Base-by-base conservation (phyloP, 1,139 yeast species). In the Yamadazyma aaseri region DNA sequence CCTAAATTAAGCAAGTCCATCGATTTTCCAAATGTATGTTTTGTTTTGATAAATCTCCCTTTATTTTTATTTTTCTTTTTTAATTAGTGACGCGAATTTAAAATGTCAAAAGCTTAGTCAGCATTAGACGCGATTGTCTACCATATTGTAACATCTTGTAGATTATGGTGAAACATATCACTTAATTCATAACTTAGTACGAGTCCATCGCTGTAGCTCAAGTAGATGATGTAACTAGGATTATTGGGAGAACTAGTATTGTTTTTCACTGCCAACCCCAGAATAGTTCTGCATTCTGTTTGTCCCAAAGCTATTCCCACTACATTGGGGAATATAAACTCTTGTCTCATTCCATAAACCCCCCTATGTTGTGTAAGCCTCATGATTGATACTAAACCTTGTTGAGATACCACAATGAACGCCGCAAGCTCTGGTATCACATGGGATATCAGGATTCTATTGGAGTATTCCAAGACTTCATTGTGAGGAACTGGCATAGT, bases 281-380 rank as follows among this genome's bases (percentile, higher is more conserved):
- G 49, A 4, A 66, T 61, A 1, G 69, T 58, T 28, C 69, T 43
- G 33, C 50, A 54, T 0, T 65, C 66, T 30, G 53, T 47, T 26
- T 47, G 42, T 3, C 63, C 60, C 21, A 55, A 35, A 0, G 58
- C 56, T 22, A 63, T 39, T 7, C 51, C 49, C 7, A 50, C 35
- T 7, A 64, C 64, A 45, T 71, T 65, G 5, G 80, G 78, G 33
- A 80, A 67, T 1, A 74, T 50, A 42, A 65, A 71, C 47, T 82
- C 90, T 44, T 79, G 85, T 28, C 89, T 58, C 68, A 81, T 63
- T 2, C 79, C 76, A 44, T 60, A 69, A 0, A 81, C 51, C 0
- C 86, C 86, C 18, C 80, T 54, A 48, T 69, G 69, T 32, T 67
- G 63, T 17, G 84, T 79, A 26, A 82, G 50, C 26, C 90, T 54